phyloP scores from a whole-genome alignment of 2,329 filamentous ascomycete species.

The Leptoxyphium fumago region DNA sequence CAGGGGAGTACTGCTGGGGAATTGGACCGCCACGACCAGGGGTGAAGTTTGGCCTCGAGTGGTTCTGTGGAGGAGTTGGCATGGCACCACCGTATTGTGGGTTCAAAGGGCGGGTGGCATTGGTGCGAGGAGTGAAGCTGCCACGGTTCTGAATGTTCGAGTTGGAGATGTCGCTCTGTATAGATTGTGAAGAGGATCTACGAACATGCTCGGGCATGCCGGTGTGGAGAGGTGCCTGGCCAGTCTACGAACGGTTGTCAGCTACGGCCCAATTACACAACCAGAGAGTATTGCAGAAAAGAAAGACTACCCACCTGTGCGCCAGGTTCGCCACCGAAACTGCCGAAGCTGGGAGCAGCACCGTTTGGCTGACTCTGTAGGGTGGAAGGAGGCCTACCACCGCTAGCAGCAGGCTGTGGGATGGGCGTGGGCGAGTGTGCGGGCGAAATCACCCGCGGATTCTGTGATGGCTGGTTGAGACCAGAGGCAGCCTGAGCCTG shows the following conservation, averaged over 20 bases:
- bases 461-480: conserved; percentile 38
- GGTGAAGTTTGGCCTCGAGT: conserved; percentile 6
- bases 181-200: conserved; percentile 73
- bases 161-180: conserved; percentile 59
- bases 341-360: conserved; percentile 55
- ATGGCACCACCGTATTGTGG: conserved; percentile 36
- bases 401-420: conserved; percentile 72
- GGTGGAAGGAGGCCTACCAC: conserved; percentile 64
- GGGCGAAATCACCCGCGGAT: conserved; percentile 67
- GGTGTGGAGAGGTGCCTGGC: conserved; percentile 35
- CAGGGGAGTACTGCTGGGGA: conserved; percentile 39
- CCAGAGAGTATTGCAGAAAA: conserved; percentile 8
- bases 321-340: conserved; percentile 53
- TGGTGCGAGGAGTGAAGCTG: conserved; percentile 26
- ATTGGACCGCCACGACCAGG: not conserved
- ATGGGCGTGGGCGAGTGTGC: conserved; percentile 85
- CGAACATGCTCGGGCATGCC: conserved; percentile 61
- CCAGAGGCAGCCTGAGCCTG: conserved; percentile 42
- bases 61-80: conserved; percentile 40
- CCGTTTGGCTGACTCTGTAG: conserved; percentile 56
- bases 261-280: conserved; percentile 5
- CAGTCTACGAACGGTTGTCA: too few species aligned
- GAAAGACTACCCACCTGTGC: conserved; percentile 49
- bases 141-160: conserved; percentile 29
- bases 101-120: conserved; percentile 39